Base-by-base conservation (phyloP, 2,329 filamentous ascomycete species). In the Alternaria triticimaculans region DNA sequence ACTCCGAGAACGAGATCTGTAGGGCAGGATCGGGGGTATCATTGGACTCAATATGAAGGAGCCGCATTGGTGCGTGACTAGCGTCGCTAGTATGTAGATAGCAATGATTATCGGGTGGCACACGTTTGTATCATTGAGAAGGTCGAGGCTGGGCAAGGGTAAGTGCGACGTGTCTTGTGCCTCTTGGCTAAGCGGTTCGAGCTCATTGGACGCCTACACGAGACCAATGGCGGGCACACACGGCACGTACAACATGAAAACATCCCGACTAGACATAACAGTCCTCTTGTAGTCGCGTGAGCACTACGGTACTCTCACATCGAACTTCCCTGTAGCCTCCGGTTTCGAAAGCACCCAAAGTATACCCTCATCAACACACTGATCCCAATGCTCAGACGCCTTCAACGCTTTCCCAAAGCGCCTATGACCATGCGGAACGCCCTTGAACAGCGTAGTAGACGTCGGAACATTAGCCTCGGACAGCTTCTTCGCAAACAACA, bases 351-450 rank as follows among this genome's bases (percentile, higher is more conserved):
- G 50, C 7, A 75, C 72, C 84, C 84, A 86, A 8, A 62, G 56
- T 15, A 85, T 83, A 0, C 84, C 84, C 9, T 81, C 68, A 41
- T 82, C 79, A 25, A 84, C 76, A 10, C 82, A 79, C 26, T 74
- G 68, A 54, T 85, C 83, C 82, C 82, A 85, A 33, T 80, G 69
- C 28, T 76, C 72, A 6, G 76, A 80, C 25, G 78, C 80, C 12
- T 79, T 76, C 9, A 85, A 54, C n/a, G 73, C 77, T 10, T 80
- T 76, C 4, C 81, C 81, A 60, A 82, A 84, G 10, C 82, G 86
- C 46, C 82, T 74, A 67, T 87, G 87, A 0, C 82, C 83, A 75
- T 88, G 87, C 0, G 87, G 87, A 1, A 88, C 73, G 0, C 86
- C 86, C 25, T 78, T 81, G 71, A 87, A 87, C 1, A 88, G 65